Percentiles rank a stretch among this genome's conserved stretches.
Evolutionary conservation across 768 basidiomycete genomes (phyloP).

Genomic region (Auricularia auricula-judae): DNA sequence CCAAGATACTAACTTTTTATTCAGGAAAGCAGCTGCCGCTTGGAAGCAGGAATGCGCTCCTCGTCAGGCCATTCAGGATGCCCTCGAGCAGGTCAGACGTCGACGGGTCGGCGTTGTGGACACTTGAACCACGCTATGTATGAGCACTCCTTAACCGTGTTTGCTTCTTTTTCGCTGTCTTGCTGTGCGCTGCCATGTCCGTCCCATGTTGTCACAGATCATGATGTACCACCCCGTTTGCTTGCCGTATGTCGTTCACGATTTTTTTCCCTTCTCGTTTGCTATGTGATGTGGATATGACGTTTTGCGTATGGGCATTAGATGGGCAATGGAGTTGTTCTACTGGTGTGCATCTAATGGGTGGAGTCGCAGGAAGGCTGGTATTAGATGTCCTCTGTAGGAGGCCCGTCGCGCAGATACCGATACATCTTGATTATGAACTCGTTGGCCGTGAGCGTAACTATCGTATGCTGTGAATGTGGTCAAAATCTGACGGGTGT

Average conservation of each 20-base stretch:
- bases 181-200: neutral
- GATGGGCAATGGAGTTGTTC: neutral
- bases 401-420: neutral
- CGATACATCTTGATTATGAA: conserved; percentile 31
- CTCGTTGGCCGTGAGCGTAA: conserved; percentile 85
- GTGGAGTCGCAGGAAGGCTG: neutral
- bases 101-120: conserved; percentile 23
- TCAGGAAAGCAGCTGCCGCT: conserved; percentile 45
- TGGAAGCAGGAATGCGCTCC: conserved; percentile 56
- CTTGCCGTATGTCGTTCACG: neutral
- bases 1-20: neutral
- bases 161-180: neutral
- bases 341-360: neutral
- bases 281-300: neutral
- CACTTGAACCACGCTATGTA: neutral
- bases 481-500: too few species aligned
- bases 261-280: neutral
- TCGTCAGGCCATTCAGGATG: conserved; percentile 51
- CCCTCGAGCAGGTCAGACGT: conserved; percentile 59
- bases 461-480: conserved; percentile 40
- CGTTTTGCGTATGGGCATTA: neutral
- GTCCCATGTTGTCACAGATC: neutral
- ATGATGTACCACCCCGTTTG: neutral
- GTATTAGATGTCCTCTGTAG: neutral
- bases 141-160: too few species aligned